A percentile compares a stretch with the other conserved stretches of the same genome.
These are phyloP conservation scores for Pichia cabralensis DNA, from an alignment of 805 yeast species.

Conservation along the genomic window DNA sequence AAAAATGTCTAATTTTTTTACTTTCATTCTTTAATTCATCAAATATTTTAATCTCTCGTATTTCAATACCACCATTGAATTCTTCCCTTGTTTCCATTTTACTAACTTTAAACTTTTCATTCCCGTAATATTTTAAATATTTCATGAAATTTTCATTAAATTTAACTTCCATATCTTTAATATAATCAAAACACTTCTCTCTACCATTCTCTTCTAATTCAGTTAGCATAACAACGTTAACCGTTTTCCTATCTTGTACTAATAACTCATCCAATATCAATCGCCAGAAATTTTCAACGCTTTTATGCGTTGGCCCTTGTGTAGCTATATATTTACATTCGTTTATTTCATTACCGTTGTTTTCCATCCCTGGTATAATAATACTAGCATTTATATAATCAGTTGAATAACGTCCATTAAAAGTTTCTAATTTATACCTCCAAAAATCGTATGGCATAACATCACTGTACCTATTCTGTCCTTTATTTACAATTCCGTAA, in stretches of 20 bases:
- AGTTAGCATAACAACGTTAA: slow-evolving; percentile 63
- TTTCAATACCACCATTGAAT: slow-evolving; percentile 4
- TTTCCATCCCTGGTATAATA: slow-evolving; percentile 13
- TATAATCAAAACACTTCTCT: slow-evolving; percentile 27
- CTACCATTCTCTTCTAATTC: slow-evolving; percentile 40
- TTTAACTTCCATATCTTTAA: slow-evolving; percentile 2
- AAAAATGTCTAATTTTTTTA: slow-evolving; percentile 3
- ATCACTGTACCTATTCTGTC: slow-evolving; percentile 46
- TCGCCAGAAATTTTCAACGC: slow-evolving; percentile 37
- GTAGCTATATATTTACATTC: slow-evolving; percentile 57
- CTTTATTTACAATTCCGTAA: neutral
- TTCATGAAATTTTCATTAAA: slow-evolving; percentile 1
- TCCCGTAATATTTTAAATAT: neutral
- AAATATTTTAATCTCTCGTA: slow-evolving; percentile 1
- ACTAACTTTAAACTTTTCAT: neutral
- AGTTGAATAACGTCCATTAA: slow-evolving; percentile 17
- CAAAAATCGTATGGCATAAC: slow-evolving; percentile 56
- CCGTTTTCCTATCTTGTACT: slow-evolving; percentile 14
- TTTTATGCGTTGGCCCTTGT: slow-evolving; percentile 49
- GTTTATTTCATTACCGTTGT: too few relatives aligned
- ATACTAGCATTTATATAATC: slow-evolving; percentile 30
- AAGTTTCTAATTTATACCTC: neutral
- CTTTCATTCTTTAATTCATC: neutral
- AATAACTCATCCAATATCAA: slow-evolving; percentile 15
- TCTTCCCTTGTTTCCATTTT: neutral